Percentiles rank a stretch among this genome's conserved stretches.
Evolutionary conservation across 2,329 filamentous ascomycete species (phyloP).

Genomic region (Fragosphaeria purpurea): DNA sequence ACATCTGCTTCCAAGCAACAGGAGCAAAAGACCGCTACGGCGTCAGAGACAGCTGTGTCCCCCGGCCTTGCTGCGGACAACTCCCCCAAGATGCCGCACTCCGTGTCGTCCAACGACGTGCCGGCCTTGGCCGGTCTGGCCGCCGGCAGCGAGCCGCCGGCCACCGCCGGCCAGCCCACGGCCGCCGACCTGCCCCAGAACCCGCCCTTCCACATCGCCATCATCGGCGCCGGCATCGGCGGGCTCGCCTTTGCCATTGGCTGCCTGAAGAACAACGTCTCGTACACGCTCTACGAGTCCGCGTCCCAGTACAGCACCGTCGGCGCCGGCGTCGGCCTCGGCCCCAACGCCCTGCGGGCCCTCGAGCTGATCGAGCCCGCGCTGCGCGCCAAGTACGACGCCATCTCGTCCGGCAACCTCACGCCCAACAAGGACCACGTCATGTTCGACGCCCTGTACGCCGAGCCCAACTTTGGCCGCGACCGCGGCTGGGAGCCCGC

Average conservation of each 20-base stretch:
- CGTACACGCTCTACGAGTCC: constrained; percentile 25
- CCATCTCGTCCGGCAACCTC: constrained; percentile 28
- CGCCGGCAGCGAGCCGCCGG: too few species aligned
- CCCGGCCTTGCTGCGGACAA: not conserved
- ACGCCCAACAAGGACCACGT: constrained; percentile 25
- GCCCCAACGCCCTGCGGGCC: constrained; percentile 23
- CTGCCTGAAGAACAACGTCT: constrained; percentile 21
- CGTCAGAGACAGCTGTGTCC: too few species aligned
- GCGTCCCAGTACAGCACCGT: constrained; percentile 24
- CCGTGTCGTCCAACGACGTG: not conserved
- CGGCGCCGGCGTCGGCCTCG: constrained; percentile 26
- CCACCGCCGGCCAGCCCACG: too few species aligned
- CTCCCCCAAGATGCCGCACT: constrained; percentile 2
- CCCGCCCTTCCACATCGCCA: constrained; percentile 25
- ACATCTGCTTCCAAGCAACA: not conserved
- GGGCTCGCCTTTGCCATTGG: constrained; percentile 25
- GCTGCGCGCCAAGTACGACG: constrained; percentile 24
- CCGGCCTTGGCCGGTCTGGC: not conserved
- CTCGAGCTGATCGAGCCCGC: constrained; percentile 6
- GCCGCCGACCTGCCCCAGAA: not conserved
- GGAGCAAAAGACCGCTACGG: not conserved
- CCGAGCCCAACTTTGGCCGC: constrained; percentile 29
- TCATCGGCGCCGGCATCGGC: constrained; percentile 31
- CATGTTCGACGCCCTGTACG: constrained; percentile 30
- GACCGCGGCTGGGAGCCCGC: constrained; percentile 26